A percentile compares a stretch with the other conserved stretches of the same genome.
Conservation (phyloP, 1,284 basidiomycete genomes). For the Heterobasidion occidentale region DNA sequence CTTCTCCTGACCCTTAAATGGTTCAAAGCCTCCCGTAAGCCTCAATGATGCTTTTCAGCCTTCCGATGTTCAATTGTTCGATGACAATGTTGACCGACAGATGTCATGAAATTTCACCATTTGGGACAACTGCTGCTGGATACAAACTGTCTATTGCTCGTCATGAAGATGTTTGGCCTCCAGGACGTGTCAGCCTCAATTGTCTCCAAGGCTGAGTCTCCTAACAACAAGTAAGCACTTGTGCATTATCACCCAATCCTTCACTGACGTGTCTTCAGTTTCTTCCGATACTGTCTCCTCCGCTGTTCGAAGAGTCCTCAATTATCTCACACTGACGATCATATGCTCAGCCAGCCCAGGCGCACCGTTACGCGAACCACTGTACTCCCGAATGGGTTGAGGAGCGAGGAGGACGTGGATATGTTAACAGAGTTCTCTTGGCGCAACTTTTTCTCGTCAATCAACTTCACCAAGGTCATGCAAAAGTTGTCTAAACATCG, state of each 20-base stretch:
- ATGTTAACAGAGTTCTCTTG: conserved; percentile 93
- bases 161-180: conserved; percentile 97
- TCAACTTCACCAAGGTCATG: conserved; percentile 97
- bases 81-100: conserved; percentile 29
- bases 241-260: conserved; percentile 1
- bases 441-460: conserved; percentile 97
- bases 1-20: conserved; percentile 88
- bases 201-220: conserved; percentile 83
- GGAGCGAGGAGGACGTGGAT: conserved; percentile 81
- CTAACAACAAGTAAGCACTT: conserved; percentile 70
- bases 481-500: conserved; percentile 96
- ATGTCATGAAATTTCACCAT: conserved; percentile 98
- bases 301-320: conserved; percentile 63
- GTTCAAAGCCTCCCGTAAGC: conserved; percentile 96
- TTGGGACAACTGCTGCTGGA: conserved; percentile 92
- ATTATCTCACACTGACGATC: conserved; percentile 44
- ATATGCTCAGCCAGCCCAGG: conserved; percentile 47
- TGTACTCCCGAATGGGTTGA: conserved; percentile 60
- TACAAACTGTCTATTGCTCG: conserved; percentile 89
- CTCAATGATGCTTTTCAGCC: neutral
- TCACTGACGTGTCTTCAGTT: conserved; percentile 40
- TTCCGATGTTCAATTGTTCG: conserved; percentile 3
- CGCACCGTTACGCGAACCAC: conserved; percentile 48
- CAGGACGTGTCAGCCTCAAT: conserved; percentile 86
- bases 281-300: conserved; percentile 90